These are phyloP conservation scores for Extremus antarcticus DNA, from an alignment of 495 filamentous ascomycete species.

Conservation along the genomic window DNA sequence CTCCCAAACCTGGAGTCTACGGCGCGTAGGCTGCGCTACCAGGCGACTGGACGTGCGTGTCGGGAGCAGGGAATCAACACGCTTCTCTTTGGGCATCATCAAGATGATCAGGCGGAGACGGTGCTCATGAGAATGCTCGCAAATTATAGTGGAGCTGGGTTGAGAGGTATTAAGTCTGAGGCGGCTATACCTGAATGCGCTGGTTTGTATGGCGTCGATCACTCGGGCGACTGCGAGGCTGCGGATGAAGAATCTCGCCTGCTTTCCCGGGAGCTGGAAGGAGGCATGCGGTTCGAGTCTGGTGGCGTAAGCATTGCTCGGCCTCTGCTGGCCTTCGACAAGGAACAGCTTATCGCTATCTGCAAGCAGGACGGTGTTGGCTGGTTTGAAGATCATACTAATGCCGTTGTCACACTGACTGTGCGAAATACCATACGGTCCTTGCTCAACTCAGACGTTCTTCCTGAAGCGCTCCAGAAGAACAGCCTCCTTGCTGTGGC, in stretches of 20 bases:
- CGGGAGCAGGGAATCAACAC: constrained; percentile 35
- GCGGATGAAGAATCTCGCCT: neutral
- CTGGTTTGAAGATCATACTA: constrained; percentile 84
- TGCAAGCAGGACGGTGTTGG: constrained; percentile 51
- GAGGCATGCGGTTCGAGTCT: constrained; percentile 49
- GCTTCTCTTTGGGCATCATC: constrained; percentile 71
- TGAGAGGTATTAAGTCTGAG: constrained; percentile 55
- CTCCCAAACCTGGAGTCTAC: constrained; percentile 63
- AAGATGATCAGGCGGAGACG: constrained; percentile 80
- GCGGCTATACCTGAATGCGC: constrained; percentile 72
- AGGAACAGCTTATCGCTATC: constrained; percentile 59
- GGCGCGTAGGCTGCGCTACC: constrained; percentile 66
- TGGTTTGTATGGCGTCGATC: constrained; percentile 56
- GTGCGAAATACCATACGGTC: constrained; percentile 68
- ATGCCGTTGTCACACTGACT: constrained; percentile 66
- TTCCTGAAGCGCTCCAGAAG: constrained; percentile 62
- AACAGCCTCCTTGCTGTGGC: constrained; percentile 48
- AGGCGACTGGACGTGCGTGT: constrained; percentile 54
- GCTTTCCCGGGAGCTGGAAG: constrained; percentile 21
- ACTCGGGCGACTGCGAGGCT: constrained; percentile 44
- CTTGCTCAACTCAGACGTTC: constrained; percentile 42
- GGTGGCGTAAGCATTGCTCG: constrained; percentile 63
- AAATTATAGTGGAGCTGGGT: constrained; percentile 50
- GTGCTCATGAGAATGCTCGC: constrained; percentile 60
- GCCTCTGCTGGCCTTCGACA: constrained; percentile 64